These are phyloP conservation scores for Ganoderma meredithae DNA, from an alignment of 1,284 basidiomycete species.

Conservation along the genomic window DNA sequence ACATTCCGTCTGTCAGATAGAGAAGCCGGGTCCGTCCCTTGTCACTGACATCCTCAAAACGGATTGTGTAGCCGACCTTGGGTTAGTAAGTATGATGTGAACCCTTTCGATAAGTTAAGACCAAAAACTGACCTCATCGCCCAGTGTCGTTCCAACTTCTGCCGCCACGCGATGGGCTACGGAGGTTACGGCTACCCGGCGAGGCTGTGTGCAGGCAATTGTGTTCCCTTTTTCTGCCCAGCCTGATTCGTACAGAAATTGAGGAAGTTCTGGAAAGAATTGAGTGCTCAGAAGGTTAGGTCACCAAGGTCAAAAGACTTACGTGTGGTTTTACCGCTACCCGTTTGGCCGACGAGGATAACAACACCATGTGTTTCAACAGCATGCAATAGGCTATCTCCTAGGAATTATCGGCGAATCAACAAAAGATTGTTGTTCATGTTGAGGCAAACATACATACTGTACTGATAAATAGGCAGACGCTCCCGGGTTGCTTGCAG, in stretches of 20 bases:
- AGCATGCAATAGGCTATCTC: slow-evolving; percentile 81
- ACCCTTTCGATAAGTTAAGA: slow-evolving; percentile 5
- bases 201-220: slow-evolving; percentile 93
- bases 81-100: neutral
- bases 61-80: slow-evolving; percentile 96
- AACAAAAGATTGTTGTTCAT: neutral
- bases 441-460: slow-evolving; percentile 45
- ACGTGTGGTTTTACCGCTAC: slow-evolving; percentile 98
- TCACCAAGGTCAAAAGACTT: slow-evolving; percentile 43
- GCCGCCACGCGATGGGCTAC: slow-evolving; percentile 90
- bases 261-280: slow-evolving; percentile 80
- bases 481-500: slow-evolving; percentile 80
- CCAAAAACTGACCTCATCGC: slow-evolving; percentile 77
- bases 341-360: slow-evolving; percentile 95
- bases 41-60: slow-evolving; percentile 93
- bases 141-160: slow-evolving; percentile 89
- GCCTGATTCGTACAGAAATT: slow-evolving; percentile 91
- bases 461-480: slow-evolving; percentile 90
- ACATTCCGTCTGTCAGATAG: slow-evolving; percentile 98
- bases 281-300: neutral
- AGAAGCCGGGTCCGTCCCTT: slow-evolving; percentile 88
- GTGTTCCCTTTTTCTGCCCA: slow-evolving; percentile 85
- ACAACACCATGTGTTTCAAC: slow-evolving; percentile 86
- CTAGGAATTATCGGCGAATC: slow-evolving; percentile 46
- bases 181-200: slow-evolving; percentile 94